Percentiles rank a stretch among this genome's conserved stretches.
phyloP scores from a whole-genome alignment of 2,329 filamentous ascomycete species.

The Colletotrichum theobromicola region DNA sequence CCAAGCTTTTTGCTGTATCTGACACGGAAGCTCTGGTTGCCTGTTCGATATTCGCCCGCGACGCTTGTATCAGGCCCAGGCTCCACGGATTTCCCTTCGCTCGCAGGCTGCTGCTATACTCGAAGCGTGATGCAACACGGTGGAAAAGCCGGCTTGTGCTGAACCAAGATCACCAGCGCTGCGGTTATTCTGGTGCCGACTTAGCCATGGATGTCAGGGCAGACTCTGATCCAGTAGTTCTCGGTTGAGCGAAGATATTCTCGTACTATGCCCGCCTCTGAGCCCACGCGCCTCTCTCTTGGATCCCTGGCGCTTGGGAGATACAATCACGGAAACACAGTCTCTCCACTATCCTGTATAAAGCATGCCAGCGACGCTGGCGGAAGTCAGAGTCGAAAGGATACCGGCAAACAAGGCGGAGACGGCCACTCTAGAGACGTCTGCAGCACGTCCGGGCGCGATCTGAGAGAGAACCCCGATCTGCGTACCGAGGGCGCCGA shows the following conservation, averaged over 20 bases:
- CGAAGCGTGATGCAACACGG: neutral
- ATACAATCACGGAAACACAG: neutral
- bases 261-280: neutral
- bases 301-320: neutral
- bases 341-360: neutral
- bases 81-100: neutral
- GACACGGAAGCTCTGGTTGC: neutral
- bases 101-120: neutral
- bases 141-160: neutral
- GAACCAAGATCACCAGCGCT: neutral
- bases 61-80: neutral
- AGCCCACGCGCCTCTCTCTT: neutral
- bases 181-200: neutral
- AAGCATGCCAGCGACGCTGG: conserved; percentile 14
- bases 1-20: neutral
- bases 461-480: conserved; percentile 17
- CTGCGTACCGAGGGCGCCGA: conserved; percentile 14
- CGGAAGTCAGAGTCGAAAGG: conserved; percentile 12
- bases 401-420: conserved; percentile 15
- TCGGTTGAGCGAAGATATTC: neutral
- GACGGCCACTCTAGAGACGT: conserved; percentile 11
- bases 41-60: neutral
- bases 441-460: conserved; percentile 6
- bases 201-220: neutral
- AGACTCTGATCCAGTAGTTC: neutral